A percentile compares a stretch with the other conserved stretches of the same genome.
Evolutionary conservation across 2,329 filamentous ascomycete species (phyloP).

Genomic region (Lasiodiplodia citricola): DNA sequence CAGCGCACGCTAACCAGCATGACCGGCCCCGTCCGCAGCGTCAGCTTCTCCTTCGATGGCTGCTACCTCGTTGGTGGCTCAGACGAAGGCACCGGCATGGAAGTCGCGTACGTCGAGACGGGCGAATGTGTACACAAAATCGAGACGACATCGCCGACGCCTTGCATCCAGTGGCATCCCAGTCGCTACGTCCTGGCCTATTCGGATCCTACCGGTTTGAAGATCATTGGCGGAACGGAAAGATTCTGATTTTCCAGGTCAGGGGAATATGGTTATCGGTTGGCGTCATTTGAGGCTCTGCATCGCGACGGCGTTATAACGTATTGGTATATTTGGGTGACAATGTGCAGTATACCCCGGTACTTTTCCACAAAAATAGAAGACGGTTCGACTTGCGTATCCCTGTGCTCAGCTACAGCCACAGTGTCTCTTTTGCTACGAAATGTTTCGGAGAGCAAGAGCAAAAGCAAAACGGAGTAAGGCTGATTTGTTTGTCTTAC

Average conservation of each 20-base stretch:
- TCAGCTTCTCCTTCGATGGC: slow-evolving; percentile 80
- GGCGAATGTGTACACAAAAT: slow-evolving; percentile 75
- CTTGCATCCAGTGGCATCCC: slow-evolving; percentile 77
- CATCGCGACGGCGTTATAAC: slow-evolving; percentile 15
- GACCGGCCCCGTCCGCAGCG: slow-evolving; percentile 70
- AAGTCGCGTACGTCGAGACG: slow-evolving; percentile 74
- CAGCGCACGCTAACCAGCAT: slow-evolving; percentile 72
- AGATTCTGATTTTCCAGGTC: slow-evolving; percentile 1
- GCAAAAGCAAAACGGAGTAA: background rate
- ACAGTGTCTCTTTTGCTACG: background rate
- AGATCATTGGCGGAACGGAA: slow-evolving; percentile 64
- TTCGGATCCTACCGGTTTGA: slow-evolving; percentile 68
- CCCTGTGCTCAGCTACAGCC: background rate
- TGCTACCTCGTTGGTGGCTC: slow-evolving; percentile 75
- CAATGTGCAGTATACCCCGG: background rate
- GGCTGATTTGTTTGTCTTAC: background rate
- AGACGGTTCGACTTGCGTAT: background rate
- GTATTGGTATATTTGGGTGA: background rate
- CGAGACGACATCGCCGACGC: slow-evolving; percentile 68
- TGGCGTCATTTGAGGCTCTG: background rate
- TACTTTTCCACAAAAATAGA: background rate
- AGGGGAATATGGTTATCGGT: background rate
- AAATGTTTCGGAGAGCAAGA: background rate
- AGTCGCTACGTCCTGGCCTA: slow-evolving; percentile 76
- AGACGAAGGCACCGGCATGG: slow-evolving; percentile 72